Base-by-base conservation (phyloP, 1,139 yeast genomes). In the Meyerozyma guilliermondii region DNA sequence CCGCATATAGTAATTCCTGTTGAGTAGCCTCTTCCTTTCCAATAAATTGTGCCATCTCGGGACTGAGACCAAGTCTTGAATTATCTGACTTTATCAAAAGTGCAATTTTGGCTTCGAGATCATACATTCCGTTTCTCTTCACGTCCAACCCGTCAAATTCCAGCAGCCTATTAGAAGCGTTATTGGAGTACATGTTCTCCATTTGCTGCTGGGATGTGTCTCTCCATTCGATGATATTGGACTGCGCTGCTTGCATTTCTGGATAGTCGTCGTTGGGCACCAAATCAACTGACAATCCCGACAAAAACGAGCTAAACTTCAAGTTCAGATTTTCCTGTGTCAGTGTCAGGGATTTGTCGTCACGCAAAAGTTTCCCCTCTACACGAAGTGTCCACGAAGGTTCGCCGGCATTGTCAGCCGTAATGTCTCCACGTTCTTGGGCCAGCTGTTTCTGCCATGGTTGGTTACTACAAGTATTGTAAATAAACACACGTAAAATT, bases 81-180 rank as follows among this genome's bases (percentile, higher is more conserved):
- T 63, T 80, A 73, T 50, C 95, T 80, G 83, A 87, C 59, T 86
- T 88, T 40, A 88, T 82, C 63, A 91, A 87, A 47, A 92, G 72
- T 8, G 91, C 86, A 44, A 92, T 82, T 47, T 80, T 81, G 41
- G 87, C 78, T 35, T 78, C 71, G 41, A 89, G 71, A 50, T 87
- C 85, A 50, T 70, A 73, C 11, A 74, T 63, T 3, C 98, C 98
- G 22, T 76, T 71, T 55, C 98, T 79, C 55, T 85, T 85, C 42
- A 92, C 78, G 58, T 91, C 97, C 48, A 92, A 66, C 2, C 95
- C 98, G 61, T 94, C 98, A 58, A 92, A 89, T 46, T 65, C 74
- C 41, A 43, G 39, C 17, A 43, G 33, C 14, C 40, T 34, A 24
- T 46, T 41, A 29, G 50, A 49, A 39, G 45, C 43, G 42, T 41